These are phyloP conservation scores for Starmerella vaccinii DNA, from an alignment of 805 yeast genomes.

Conservation along the genomic window DNA sequence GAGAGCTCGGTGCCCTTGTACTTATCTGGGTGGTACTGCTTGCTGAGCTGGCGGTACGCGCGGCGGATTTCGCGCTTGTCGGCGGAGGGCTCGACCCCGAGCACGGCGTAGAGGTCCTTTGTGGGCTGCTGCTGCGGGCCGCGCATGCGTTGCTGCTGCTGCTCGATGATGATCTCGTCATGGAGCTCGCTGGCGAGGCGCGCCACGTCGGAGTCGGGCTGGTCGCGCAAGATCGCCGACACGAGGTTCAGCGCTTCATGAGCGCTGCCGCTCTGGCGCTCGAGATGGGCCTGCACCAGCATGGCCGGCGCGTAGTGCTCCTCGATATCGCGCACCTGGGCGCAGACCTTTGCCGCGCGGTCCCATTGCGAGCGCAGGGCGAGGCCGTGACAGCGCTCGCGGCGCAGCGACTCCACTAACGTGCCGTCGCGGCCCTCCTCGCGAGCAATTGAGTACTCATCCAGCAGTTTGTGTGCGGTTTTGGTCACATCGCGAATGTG, in stretches of 20 bases:
- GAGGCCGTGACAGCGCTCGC: constrained; percentile 23
- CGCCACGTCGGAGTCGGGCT: constrained; percentile 20
- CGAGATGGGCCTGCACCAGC: constrained; percentile 27
- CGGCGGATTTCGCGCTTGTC: constrained; percentile 61
- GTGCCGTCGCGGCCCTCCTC: constrained; percentile 16
- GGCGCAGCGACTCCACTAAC: constrained; percentile 22
- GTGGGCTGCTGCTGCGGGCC: constrained; percentile 28
- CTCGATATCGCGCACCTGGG: constrained; percentile 24
- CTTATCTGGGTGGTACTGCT: constrained; percentile 87
- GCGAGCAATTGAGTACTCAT: constrained; percentile 12
- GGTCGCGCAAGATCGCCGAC: constrained; percentile 13
- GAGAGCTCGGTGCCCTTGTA: constrained; percentile 53
- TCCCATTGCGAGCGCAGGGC: constrained; percentile 24
- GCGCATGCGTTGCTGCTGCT: constrained; percentile 28
- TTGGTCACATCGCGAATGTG: constrained; percentile 12
- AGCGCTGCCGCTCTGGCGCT: constrained; percentile 21
- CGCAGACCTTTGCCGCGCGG: constrained; percentile 26
- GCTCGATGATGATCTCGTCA: constrained; percentile 24
- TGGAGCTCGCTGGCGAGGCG: constrained; percentile 22
- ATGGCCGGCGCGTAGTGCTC: constrained; percentile 27
- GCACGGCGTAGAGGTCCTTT: constrained; percentile 69
- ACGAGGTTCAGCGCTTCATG: constrained; percentile 26
- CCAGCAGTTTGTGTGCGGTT: constrained; percentile 12
- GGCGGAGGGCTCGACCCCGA: constrained; percentile 60
- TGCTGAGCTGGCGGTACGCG: constrained; percentile 69